These are phyloP conservation scores for Apophysomyces ossiformis DNA, from an alignment of 371 early-diverging fungal species.

Conservation along the genomic window DNA sequence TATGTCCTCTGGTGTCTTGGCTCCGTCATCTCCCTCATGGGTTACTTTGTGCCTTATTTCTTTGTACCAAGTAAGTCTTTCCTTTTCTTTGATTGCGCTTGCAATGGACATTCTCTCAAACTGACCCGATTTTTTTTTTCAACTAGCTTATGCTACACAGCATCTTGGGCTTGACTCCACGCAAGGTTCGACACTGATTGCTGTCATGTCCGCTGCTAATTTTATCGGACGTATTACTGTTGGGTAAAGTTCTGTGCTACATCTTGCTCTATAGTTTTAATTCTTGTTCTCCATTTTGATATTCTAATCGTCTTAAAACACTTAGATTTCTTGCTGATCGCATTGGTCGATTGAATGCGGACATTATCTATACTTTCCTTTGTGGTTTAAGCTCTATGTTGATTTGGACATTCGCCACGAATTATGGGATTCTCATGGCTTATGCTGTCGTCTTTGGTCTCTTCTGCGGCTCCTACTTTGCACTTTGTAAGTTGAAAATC, in stretches of 20 bases:
- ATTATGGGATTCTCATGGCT: slow-evolving; percentile 26
- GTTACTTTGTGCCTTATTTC: slow-evolving; percentile 59
- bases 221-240: slow-evolving; percentile 51
- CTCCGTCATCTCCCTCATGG: slow-evolving; percentile 41
- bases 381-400: slow-evolving; percentile 16
- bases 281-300: too few species aligned
- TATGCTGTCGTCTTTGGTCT: slow-evolving; percentile 31
- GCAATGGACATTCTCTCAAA: not conserved
- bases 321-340: slow-evolving; percentile 17
- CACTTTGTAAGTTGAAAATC: slow-evolving; percentile 13
- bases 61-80: slow-evolving; percentile 33
- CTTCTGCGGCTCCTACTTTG: slow-evolving; percentile 27
- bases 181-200: slow-evolving; percentile 24
- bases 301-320: not conserved
- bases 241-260: slow-evolving; percentile 18
- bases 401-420: slow-evolving; percentile 40
- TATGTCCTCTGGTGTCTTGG: slow-evolving; percentile 39
- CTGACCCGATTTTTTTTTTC: not conserved
- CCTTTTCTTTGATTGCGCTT: not conserved
- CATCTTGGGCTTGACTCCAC: slow-evolving; percentile 16
- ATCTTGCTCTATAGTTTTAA: too few species aligned
- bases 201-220: slow-evolving; percentile 46
- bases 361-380: slow-evolving; percentile 17
- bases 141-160: slow-evolving; percentile 20
- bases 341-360: slow-evolving; percentile 18